These are phyloP conservation scores for Apiosordaria backusii DNA, from an alignment of 495 filamentous ascomycete species.

Conservation along the genomic window DNA sequence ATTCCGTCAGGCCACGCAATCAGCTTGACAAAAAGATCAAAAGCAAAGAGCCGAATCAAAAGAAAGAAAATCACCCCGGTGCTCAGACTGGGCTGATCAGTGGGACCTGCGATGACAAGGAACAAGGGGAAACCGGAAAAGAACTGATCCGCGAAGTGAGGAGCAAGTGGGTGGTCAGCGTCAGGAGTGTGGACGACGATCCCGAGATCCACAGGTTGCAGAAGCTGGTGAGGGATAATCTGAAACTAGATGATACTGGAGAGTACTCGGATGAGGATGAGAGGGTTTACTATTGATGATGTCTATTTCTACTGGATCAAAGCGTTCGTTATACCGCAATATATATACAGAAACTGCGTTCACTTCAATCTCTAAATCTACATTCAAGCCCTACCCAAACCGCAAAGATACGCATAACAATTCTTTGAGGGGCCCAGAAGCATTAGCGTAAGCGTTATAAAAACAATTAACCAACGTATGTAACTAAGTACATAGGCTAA, in stretches of 20 bases:
- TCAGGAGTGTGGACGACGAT: background rate
- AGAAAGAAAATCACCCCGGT: background rate
- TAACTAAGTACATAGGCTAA: too few relatives aligned
- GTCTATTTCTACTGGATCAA: too few relatives aligned
- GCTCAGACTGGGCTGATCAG: too few relatives aligned
- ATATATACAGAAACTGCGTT: too few relatives aligned
- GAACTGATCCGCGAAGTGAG: background rate
- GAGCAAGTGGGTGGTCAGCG: background rate
- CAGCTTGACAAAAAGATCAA: background rate
- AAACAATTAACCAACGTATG: too few relatives aligned
- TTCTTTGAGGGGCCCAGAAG: too few relatives aligned
- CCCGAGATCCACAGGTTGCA: background rate
- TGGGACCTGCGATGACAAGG: background rate
- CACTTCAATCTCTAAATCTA: too few relatives aligned
- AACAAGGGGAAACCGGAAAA: background rate
- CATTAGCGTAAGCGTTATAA: too few relatives aligned
- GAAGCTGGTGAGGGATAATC: background rate
- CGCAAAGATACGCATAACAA: too few relatives aligned
- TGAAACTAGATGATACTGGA: background rate
- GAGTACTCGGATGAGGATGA: background rate
- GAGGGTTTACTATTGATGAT: too few relatives aligned
- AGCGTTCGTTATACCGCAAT: too few relatives aligned
- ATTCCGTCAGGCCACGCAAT: background rate
- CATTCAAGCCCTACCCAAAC: too few relatives aligned
- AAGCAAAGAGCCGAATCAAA: conserved; percentile 2